Percentiles rank a stretch among this genome's conserved stretches.
phyloP scores from a whole-genome alignment of 2,329 filamentous ascomycete species.

The Aspergillus phoenicis region DNA sequence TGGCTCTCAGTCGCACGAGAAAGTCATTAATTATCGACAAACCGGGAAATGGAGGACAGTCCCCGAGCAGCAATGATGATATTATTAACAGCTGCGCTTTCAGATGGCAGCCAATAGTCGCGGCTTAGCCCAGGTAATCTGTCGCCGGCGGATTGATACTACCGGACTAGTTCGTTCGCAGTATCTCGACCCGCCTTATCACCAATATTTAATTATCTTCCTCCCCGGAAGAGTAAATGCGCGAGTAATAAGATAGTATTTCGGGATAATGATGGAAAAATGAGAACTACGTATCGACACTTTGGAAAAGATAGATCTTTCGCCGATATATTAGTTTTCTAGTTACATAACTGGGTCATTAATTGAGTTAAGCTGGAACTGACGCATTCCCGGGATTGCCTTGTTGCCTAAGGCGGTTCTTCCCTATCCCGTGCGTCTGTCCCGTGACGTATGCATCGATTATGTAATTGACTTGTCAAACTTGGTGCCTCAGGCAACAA shows the following conservation, averaged over 20 bases:
- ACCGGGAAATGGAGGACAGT: neutral
- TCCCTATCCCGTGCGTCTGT: conserved; percentile 3
- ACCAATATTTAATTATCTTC: neutral
- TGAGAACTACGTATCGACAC: no score
- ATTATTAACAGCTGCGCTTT: conserved; percentile 1
- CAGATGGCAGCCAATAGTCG: neutral
- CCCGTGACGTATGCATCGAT: conserved; percentile 12
- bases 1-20: conserved; percentile 10
- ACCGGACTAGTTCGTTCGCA: neutral
- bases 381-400: conserved; percentile 2
- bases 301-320: no score
- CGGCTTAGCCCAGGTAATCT: neutral
- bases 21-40: neutral
- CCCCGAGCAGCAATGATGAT: neutral
- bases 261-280: neutral
- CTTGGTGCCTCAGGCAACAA: conserved; percentile 24
- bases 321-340: no score
- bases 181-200: neutral
- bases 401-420: conserved; percentile 18
- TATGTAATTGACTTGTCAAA: neutral
- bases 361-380: neutral
- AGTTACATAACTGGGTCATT: no score
- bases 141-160: neutral
- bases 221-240: neutral
- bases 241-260: neutral